phyloP scores from a whole-genome alignment of 179 eudicot species.

The Carnegiea gigantea region DNA sequence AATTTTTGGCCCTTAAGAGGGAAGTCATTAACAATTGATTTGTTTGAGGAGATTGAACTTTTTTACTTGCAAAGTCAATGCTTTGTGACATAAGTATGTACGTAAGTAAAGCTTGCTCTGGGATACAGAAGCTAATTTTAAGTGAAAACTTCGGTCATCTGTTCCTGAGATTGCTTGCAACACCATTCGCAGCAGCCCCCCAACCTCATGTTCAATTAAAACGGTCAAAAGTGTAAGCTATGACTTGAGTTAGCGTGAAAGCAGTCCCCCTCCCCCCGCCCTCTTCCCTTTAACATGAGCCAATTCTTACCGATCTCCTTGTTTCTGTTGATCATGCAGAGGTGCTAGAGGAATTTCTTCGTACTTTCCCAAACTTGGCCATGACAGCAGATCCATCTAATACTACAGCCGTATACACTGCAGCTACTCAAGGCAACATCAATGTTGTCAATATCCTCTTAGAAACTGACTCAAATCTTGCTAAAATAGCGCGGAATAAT shows the following conservation, averaged over 20 bases:
- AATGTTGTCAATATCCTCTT: conserved; percentile 77
- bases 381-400: conserved; percentile 94
- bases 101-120: not conserved
- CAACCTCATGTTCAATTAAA: not conserved
- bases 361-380: conserved; percentile 75
- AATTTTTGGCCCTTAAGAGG: not conserved
- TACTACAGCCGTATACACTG: conserved; percentile 93
- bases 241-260: not conserved
- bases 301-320: not conserved
- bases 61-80: not conserved
- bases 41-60: not conserved
- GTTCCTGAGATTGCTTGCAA: not conserved
- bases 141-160: not conserved
- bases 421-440: conserved; percentile 88
- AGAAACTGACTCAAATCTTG: conserved; percentile 78
- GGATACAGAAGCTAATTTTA: not conserved
- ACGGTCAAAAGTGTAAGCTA: not conserved
- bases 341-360: conserved; percentile 69
- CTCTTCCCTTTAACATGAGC: not conserved
- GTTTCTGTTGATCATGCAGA: conserved; percentile 47
- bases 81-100: not conserved
- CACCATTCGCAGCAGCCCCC: not conserved
- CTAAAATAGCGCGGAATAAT: conserved; percentile 84
- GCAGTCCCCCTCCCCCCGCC: not conserved
- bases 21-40: not conserved